Base-by-base conservation (phyloP, 257 asterid species). In the Solanum rostratum region DNA sequence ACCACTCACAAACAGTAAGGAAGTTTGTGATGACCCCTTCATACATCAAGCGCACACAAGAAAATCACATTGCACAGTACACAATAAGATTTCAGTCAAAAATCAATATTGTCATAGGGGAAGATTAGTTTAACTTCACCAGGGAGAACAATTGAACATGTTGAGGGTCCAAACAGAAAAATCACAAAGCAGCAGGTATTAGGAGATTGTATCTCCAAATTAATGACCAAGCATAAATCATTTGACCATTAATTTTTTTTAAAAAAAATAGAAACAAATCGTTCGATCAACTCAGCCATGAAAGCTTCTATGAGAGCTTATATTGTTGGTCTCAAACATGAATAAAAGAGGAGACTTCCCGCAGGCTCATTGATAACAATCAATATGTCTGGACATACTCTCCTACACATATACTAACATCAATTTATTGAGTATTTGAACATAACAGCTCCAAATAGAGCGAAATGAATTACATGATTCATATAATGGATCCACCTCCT, bases 361-460 rank as follows among this genome's bases (percentile, higher is more conserved):
- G 1, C n/a, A 71, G 80, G 55, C 33, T n/a, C 30, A 71, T 43
- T n/a, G 80, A 43, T 3, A 24, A 74, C 29, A 46, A 74, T 22
- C 41, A 69, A 69, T 7, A 74, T 46, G 39, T 14, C 22, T 12
- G 57, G 41, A 83, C 85, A 69, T 33, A 80, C 82, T 41, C 37
- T n/a, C 55, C 55, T 12, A 43, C 20, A 71, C 84, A 79, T 33
- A 49, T 6, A 11, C 71, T 39, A 30, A 49, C 14, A 33, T 80
- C 52, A 12, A 39, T 33, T 27, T 16, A 22, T 27, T 39, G 76
- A 52, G 83, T 16, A 29, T 24, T 50, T 37, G 65, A 74, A 27
- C 39, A 69, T 73, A 65, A 86, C 88, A 88, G n/a, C 81, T 15
- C 60, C 60, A 74, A 46, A 74, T 46, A 74, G 81, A 74, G 59